These are phyloP conservation scores for Kappamyces sp. DNA, from an alignment of 192 early-diverging fungal species.

Conservation along the genomic window DNA sequence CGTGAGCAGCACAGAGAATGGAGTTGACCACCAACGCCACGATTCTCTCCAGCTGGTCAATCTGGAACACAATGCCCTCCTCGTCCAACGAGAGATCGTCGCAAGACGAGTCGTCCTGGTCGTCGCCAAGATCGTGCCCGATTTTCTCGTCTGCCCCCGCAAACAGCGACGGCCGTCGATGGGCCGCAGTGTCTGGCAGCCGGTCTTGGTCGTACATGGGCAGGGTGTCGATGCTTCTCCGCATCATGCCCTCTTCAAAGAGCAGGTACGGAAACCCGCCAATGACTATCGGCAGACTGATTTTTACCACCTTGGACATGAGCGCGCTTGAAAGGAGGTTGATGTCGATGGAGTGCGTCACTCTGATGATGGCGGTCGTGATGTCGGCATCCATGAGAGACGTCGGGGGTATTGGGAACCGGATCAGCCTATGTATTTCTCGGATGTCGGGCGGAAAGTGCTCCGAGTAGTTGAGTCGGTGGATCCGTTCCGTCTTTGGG, in stretches of 20 bases:
- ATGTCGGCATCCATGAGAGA: constrained; percentile 28
- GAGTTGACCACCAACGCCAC: too few relatives aligned
- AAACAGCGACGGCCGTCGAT: too few relatives aligned
- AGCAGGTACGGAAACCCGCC: constrained; percentile 27
- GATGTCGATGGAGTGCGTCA: constrained; percentile 24
- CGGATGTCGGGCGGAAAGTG: constrained; percentile 12
- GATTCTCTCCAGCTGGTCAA: too few relatives aligned
- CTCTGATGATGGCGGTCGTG: constrained; percentile 22
- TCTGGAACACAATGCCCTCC: too few relatives aligned
- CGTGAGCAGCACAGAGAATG: too few relatives aligned
- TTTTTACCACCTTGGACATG: constrained; percentile 21
- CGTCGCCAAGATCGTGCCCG: too few relatives aligned
- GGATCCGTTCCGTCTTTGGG: constrained; percentile 29
- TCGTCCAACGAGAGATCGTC: too few relatives aligned
- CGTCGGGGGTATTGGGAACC: constrained; percentile 25
- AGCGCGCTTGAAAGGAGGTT: constrained; percentile 17
- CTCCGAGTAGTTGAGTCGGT: constrained; percentile 24
- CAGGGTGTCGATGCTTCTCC: constrained; percentile 23
- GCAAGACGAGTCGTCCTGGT: too few relatives aligned
- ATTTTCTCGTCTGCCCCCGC: too few relatives aligned
- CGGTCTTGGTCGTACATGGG: constrained; percentile 17
- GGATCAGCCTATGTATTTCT: constrained; percentile 23
- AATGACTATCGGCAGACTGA: constrained; percentile 25
- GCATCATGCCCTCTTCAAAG: constrained; percentile 19
- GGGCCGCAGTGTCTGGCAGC: too few relatives aligned